Evolutionary conservation across 306 rosid species (phyloP).

Genomic region (Vicia faba): DNA sequence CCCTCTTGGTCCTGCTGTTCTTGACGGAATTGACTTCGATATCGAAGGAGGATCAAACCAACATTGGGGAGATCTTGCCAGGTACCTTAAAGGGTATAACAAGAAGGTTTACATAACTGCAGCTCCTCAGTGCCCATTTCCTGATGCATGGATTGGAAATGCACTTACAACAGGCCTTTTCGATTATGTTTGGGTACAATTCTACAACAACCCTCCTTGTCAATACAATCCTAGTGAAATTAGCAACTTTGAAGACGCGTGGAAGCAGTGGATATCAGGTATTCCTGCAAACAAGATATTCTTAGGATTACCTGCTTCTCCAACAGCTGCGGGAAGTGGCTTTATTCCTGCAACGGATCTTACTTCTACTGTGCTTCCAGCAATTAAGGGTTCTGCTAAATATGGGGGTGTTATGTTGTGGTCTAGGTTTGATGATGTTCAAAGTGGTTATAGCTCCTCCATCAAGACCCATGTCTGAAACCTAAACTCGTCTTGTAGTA

Average conservation of each 20-base stretch:
- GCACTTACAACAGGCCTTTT: constrained; percentile 36
- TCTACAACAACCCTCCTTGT: constrained; percentile 37
- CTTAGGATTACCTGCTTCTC: constrained; percentile 47
- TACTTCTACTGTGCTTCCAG: constrained; percentile 46
- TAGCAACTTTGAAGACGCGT: constrained; percentile 34
- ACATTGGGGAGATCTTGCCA: constrained; percentile 27
- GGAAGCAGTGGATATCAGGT: constrained; percentile 35
- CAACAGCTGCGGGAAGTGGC: constrained; percentile 43
- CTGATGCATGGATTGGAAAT: constrained; percentile 47
- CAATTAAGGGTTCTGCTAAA: constrained; percentile 39
- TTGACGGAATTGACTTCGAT: constrained; percentile 42
- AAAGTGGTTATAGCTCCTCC: constrained; percentile 41
- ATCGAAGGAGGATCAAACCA: constrained; percentile 31
- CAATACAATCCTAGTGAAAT: constrained; percentile 32
- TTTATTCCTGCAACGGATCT: constrained; percentile 40
- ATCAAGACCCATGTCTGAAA: constrained; percentile 34
- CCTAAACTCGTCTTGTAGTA: neutral
- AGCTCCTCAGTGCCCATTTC: constrained; percentile 51
- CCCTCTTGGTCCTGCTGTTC: constrained; percentile 52
- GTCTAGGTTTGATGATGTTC: constrained; percentile 49
- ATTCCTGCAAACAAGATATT: constrained; percentile 43
- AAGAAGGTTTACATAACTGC: constrained; percentile 39
- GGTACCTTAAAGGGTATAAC: constrained; percentile 13
- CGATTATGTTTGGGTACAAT: constrained; percentile 44
- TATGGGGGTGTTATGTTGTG: constrained; percentile 49